phyloP scores from a whole-genome alignment of 1,139 yeast genomes.

The Yamadazyma diddensiae region DNA sequence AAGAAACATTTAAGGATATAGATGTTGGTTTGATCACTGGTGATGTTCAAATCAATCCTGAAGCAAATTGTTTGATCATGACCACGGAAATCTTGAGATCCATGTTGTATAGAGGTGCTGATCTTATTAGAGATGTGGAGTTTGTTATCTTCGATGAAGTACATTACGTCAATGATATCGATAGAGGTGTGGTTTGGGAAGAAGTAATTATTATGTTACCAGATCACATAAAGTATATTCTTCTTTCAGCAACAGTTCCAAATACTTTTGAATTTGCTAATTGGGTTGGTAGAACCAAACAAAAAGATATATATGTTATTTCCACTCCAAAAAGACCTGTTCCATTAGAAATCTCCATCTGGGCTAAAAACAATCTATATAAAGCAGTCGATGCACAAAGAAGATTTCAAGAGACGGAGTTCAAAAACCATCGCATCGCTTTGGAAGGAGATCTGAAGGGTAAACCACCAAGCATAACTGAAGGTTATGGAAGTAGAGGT shows the following conservation, averaged over 20 bases:
- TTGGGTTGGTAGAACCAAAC: constrained; percentile 97
- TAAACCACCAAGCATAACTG: constrained; percentile 34
- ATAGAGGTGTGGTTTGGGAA: constrained; percentile 99
- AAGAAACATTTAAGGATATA: constrained; percentile 70
- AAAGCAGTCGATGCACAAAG: constrained; percentile 76
- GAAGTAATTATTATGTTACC: constrained; percentile 97
- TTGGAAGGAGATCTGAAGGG: constrained; percentile 37
- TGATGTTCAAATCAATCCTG: constrained; percentile 96
- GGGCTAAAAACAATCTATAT: constrained; percentile 66
- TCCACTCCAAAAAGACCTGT: constrained; percentile 96
- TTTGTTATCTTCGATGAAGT: constrained; percentile 98
- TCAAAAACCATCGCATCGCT: constrained; percentile 56
- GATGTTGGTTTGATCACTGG: constrained; percentile 97
- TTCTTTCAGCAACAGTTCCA: constrained; percentile 94
- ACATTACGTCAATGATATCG: constrained; percentile 94
- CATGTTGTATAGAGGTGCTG: constrained; percentile 96
- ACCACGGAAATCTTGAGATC: constrained; percentile 94
- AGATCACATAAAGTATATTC: constrained; percentile 85
- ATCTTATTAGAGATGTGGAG: constrained; percentile 92
- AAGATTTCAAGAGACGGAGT: constrained; percentile 63
- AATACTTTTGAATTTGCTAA: constrained; percentile 96
- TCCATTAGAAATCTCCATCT: constrained; percentile 81
- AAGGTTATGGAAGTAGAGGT: constrained; percentile 44
- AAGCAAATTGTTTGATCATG: constrained; percentile 95
- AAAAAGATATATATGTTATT: constrained; percentile 91